Percentiles rank a stretch among this genome's conserved stretches.
These are phyloP conservation scores for Trichoderma orchidacearum DNA, from an alignment of 495 filamentous ascomycete species.

Conservation along the genomic window DNA sequence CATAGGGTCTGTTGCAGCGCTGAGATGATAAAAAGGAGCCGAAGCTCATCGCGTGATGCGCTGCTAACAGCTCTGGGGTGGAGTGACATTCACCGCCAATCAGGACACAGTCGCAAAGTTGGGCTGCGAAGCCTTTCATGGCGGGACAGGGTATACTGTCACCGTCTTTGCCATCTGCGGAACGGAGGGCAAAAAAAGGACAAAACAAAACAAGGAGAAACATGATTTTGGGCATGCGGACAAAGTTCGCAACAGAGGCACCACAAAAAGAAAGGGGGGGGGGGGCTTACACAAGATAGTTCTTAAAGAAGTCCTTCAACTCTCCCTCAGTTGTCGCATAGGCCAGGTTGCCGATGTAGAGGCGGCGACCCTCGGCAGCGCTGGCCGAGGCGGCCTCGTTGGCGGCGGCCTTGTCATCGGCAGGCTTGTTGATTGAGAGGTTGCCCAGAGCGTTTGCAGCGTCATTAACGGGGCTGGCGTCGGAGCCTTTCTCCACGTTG, in stretches of 20 bases:
- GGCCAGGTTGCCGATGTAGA: slow-evolving; percentile 99
- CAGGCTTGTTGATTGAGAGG: slow-evolving; percentile 45
- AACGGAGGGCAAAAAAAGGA: neutral
- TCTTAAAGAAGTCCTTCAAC: slow-evolving; percentile 98
- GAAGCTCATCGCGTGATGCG: neutral
- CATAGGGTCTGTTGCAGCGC: neutral
- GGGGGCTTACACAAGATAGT: slow-evolving; percentile 79
- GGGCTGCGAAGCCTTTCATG: neutral
- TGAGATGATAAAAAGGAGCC: neutral
- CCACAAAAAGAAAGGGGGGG: neutral
- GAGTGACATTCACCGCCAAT: slow-evolving; percentile 1
- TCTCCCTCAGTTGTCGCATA: slow-evolving; percentile 99
- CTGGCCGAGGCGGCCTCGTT: slow-evolving; percentile 88
- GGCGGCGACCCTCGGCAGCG: slow-evolving; percentile 93
- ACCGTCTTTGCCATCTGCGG: neutral
- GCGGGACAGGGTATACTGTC: neutral
- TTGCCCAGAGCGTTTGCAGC: slow-evolving; percentile 75
- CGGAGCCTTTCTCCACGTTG: slow-evolving; percentile 46
- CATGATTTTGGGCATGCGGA: neutral
- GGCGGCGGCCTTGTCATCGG: slow-evolving; percentile 38
- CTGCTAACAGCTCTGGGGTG: neutral
- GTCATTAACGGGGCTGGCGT: slow-evolving; percentile 62
- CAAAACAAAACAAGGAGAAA: neutral
- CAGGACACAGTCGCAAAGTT: slow-evolving; percentile 1
- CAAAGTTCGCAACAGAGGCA: neutral